These are phyloP conservation scores for Melastoma candidum DNA, from an alignment of 441 rosid species.

Conservation along the genomic window DNA sequence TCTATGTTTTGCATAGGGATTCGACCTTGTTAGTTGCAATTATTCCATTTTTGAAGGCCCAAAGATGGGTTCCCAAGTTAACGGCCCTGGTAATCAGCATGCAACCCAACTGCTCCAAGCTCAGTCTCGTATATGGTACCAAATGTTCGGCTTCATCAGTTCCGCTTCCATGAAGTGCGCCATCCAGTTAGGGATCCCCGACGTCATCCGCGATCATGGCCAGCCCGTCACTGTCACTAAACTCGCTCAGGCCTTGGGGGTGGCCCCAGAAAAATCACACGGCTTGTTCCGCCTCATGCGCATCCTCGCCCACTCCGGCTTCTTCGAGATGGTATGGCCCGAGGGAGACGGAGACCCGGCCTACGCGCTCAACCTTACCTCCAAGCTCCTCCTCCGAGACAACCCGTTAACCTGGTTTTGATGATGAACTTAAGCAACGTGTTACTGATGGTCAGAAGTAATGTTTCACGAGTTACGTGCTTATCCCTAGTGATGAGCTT, in stretches of 20 bases:
- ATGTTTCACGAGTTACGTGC: too few relatives aligned
- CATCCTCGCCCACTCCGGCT: slow-evolving; percentile 1
- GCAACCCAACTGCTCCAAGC: not conserved
- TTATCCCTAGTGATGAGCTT: too few relatives aligned
- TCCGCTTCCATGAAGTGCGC: slow-evolving; percentile 1
- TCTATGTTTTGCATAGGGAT: too few relatives aligned
- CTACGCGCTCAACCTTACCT: not conserved
- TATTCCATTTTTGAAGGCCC: too few relatives aligned
- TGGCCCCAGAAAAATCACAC: not conserved
- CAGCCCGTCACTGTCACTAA: not conserved
- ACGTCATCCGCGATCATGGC: slow-evolving; percentile 4
- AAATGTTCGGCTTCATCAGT: slow-evolving; percentile 1
- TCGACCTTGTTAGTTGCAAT: too few relatives aligned
- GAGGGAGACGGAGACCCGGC: not conserved
- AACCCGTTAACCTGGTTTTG: too few relatives aligned
- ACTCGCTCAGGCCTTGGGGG: not conserved
- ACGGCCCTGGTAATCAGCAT: too few relatives aligned
- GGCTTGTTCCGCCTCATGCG: not conserved
- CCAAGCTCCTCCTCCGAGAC: not conserved
- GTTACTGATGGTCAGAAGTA: too few relatives aligned
- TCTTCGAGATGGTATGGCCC: not conserved
- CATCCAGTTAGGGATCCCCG: slow-evolving; percentile 1
- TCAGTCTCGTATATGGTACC: slow-evolving; percentile 1
- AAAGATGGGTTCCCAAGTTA: too few relatives aligned
- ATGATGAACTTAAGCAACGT: too few relatives aligned